Base-by-base conservation (phyloP, 768 basidiomycete genomes). In the Lentinula raphanica region DNA sequence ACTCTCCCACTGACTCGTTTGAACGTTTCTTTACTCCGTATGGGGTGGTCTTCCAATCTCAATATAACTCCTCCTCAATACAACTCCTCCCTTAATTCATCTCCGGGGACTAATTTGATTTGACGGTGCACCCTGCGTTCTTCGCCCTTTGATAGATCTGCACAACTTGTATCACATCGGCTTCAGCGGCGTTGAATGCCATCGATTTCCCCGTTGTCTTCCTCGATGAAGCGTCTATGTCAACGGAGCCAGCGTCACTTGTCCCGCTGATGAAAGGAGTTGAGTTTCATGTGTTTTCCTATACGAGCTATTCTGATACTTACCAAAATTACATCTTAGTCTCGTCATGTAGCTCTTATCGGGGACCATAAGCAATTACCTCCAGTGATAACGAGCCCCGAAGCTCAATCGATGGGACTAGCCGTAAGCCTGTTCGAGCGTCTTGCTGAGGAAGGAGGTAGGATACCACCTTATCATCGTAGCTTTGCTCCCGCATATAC, bases 331-430 rank as follows among this genome's bases (percentile, higher is more conserved):
- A 12, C 59, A 61, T 61, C 49, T 59, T 66, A 94, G 92, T 87
- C 87, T 7, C 79, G 76, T 53, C 94, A 97, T 64, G 78, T 92
- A 31, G 84, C 92, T 1, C 81, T 98, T 46, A 95, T 98, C 64
- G 94, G 94, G n/a, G 94, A 98, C 72, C 94, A 98, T 71, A 96
- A 96, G 66, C 94, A 98, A 68, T 78, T 98, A 9, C 93, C 94
- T 7, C 93, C 94, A 0, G 83, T 96, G 60, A 91, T 96, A 58
- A 77, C 83, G 21, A 92, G 89, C 60, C 77, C 79, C 21, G 85
- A 91, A 67, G 94, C 93, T 0, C 79, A 83, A 63, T 71, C 79
- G 21, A 82, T 83, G 17, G 92, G 92, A 1, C 75, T 97, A 17
- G 86, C 85, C 12, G 79, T 84, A 27, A 92, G 90, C 72, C 77